These are phyloP conservation scores for Sporisorium reilianum DNA, from an alignment of 1,284 basidiomycete genomes.

Conservation along the genomic window DNA sequence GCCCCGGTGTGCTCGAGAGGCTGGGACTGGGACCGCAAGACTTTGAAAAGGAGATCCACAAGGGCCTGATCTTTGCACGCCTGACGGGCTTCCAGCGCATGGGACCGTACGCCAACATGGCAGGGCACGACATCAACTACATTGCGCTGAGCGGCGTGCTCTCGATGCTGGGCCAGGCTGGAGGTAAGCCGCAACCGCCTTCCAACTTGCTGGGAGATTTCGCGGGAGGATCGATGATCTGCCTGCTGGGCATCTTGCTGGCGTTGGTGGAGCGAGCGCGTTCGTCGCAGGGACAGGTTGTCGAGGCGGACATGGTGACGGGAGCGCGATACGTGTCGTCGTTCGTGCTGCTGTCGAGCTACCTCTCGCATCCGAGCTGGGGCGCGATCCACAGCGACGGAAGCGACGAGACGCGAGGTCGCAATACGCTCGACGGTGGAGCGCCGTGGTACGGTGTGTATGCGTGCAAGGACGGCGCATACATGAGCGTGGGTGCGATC, in stretches of 20 bases:
- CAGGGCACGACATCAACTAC: conserved; percentile 83
- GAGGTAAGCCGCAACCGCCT: conserved; percentile 78
- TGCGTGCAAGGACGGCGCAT: conserved; percentile 78
- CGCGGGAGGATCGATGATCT: conserved; percentile 82
- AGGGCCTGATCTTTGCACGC: conserved; percentile 66
- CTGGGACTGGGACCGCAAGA: conserved; percentile 80
- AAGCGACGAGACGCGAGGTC: conserved; percentile 52
- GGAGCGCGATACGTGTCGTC: conserved; percentile 81
- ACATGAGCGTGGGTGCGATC: conserved; percentile 76
- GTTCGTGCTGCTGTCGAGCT: conserved; percentile 75
- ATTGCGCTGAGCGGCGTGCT: conserved; percentile 83
- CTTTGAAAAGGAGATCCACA: conserved; percentile 74
- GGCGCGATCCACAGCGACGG: conserved; percentile 73
- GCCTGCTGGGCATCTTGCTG: conserved; percentile 80
- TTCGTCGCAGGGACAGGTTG: conserved; percentile 78
- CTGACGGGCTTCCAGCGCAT: conserved; percentile 69
- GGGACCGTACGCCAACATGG: conserved; percentile 67
- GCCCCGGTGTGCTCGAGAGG: conserved; percentile 84
- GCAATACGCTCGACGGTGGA: conserved; percentile 79
- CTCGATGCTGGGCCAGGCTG: conserved; percentile 70
- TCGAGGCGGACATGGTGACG: conserved; percentile 84
- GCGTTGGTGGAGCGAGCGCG: conserved; percentile 78
- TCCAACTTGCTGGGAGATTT: conserved; percentile 84
- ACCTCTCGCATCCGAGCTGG: conserved; percentile 69
- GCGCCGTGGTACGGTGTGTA: conserved; percentile 84